Conservation (phyloP, 2,329 filamentous ascomycete species). For the Rutstroemia sp. region DNA sequence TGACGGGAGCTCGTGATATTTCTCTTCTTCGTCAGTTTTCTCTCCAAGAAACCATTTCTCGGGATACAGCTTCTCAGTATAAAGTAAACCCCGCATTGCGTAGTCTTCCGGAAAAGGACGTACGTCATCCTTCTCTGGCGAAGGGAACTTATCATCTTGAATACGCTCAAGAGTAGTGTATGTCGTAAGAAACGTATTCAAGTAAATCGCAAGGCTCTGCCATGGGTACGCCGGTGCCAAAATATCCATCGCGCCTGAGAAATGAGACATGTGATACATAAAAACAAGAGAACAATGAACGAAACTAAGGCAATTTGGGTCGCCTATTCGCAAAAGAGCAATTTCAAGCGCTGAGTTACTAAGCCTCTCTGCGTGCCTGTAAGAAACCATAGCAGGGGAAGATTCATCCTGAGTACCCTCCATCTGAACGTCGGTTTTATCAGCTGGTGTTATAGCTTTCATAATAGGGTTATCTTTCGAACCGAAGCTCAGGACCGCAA, state of each 20-base stretch:
- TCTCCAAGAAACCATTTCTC: slow-evolving; percentile 18
- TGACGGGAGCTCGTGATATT: slow-evolving; percentile 23
- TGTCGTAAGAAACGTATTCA: slow-evolving; percentile 16
- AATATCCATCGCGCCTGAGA: slow-evolving; percentile 13
- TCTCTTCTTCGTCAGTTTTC: slow-evolving; percentile 24
- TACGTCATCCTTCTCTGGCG: slow-evolving; percentile 19
- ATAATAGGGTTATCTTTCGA: slow-evolving; percentile 25
- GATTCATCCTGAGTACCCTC: slow-evolving; percentile 1
- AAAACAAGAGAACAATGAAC: slow-evolving; percentile 20
- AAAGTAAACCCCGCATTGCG: slow-evolving; percentile 18
- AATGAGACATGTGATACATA: slow-evolving; percentile 14
- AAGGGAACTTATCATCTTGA: slow-evolving; percentile 12
- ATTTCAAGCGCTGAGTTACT: slow-evolving; percentile 12
- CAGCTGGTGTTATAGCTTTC: slow-evolving; percentile 13
- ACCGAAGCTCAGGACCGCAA: slow-evolving; percentile 27
- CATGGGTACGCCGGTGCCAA: slow-evolving; percentile 18
- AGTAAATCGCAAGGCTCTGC: slow-evolving; percentile 10
- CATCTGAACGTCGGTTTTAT: slow-evolving; percentile 12
- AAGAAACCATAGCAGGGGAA: slow-evolving; percentile 5
- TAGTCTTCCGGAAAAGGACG: slow-evolving; percentile 22
- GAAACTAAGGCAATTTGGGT: slow-evolving; percentile 20
- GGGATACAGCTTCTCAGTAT: slow-evolving; percentile 18
- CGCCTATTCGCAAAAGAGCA: slow-evolving; percentile 16
- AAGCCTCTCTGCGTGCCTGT: slow-evolving; percentile 14
- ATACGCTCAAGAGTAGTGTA: slow-evolving; percentile 11